These are phyloP conservation scores for Ceratocystis variospora DNA, from an alignment of 2,329 filamentous ascomycete genomes.

Conservation along the genomic window DNA sequence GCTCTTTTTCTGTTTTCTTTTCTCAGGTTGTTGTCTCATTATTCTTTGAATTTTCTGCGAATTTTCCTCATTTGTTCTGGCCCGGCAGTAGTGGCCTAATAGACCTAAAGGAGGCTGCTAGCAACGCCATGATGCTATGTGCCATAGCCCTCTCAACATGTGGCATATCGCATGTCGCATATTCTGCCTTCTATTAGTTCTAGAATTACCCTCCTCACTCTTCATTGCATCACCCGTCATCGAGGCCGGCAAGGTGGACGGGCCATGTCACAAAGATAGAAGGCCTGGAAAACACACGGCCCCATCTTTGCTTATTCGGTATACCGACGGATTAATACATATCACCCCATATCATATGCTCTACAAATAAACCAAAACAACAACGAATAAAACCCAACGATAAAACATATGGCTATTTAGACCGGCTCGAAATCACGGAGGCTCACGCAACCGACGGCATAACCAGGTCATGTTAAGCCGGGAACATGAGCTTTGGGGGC, in stretches of 20 bases:
- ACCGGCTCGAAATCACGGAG: background rate
- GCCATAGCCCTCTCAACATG: too few relatives aligned
- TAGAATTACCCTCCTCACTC: background rate
- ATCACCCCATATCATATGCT: background rate
- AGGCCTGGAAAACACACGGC: too few relatives aligned
- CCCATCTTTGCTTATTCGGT: background rate
- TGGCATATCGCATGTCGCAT: too few relatives aligned
- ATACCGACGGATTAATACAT: background rate
- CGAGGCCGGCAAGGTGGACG: background rate
- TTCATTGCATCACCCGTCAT: background rate
- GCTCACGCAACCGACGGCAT: background rate
- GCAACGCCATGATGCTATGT: too few relatives aligned
- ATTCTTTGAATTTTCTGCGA: slow-evolving; percentile 15
- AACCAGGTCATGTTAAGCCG: background rate
- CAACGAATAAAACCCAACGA: background rate
- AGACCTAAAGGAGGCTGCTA: background rate
- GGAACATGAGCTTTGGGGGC: background rate
- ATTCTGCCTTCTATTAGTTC: too few relatives aligned
- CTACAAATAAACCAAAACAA: background rate
- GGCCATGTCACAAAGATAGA: background rate
- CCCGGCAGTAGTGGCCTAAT: slow-evolving; percentile 7
- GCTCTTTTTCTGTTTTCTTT: slow-evolving; percentile 16
- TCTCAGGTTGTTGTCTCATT: slow-evolving; percentile 15
- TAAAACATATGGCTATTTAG: background rate
- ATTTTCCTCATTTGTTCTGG: slow-evolving; percentile 18